Evolutionary conservation across 257 asterid genomes (phyloP).

Genomic region (Salvia rosmarinus): DNA sequence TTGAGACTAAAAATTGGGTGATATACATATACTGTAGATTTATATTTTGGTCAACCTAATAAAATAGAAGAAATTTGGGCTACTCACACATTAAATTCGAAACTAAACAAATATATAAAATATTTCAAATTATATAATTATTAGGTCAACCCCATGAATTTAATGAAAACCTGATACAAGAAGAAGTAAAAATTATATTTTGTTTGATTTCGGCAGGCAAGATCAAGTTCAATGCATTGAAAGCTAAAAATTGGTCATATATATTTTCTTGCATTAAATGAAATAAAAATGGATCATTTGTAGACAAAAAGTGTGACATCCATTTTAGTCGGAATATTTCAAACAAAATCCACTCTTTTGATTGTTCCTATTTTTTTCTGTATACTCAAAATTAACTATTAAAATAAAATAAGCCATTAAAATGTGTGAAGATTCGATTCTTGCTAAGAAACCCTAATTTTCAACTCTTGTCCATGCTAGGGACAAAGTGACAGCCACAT

Average conservation of each 20-base stretch:
- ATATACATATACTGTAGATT: too few species aligned
- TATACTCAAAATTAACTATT: not conserved
- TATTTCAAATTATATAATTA: not conserved
- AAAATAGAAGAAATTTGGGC: slow-evolving; percentile 3
- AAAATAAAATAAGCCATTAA: slow-evolving; percentile 6
- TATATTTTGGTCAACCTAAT: not conserved
- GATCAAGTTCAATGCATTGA: slow-evolving; percentile 14
- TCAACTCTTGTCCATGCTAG: slow-evolving; percentile 19
- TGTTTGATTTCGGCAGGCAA: not conserved
- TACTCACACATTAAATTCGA: not conserved
- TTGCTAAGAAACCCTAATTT: slow-evolving; percentile 20
- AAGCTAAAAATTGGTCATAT: not conserved
- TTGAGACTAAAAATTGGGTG: not conserved
- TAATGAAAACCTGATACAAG: not conserved
- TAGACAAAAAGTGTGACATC: slow-evolving; percentile 41
- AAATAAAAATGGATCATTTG: slow-evolving; percentile 15
- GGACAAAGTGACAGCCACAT: slow-evolving; percentile 30
- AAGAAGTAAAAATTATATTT: slow-evolving; percentile 8
- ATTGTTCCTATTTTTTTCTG: slow-evolving; percentile 6
- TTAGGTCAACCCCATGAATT: slow-evolving; percentile 21
- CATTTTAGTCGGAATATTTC: slow-evolving; percentile 32
- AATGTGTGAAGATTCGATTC: slow-evolving; percentile 22
- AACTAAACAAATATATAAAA: not conserved
- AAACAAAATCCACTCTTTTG: slow-evolving; percentile 27
- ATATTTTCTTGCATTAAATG: not conserved